A percentile compares a stretch with the other conserved stretches of the same genome.
Evolutionary conservation across 345 rosid genomes (phyloP).

Genomic region (Hibiscus trionum): DNA sequence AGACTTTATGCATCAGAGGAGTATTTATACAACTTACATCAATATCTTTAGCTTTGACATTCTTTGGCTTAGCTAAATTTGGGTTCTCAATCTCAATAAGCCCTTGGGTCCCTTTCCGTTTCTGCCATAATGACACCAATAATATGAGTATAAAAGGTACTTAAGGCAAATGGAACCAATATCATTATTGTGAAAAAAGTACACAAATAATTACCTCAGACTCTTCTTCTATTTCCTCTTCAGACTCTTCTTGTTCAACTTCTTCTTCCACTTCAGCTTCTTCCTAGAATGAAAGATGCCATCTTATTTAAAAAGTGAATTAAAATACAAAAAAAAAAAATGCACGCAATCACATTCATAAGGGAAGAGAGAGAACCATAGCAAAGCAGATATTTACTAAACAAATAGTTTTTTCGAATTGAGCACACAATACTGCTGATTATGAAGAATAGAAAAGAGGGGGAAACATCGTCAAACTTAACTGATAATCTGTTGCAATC

Average conservation of each 20-base stretch:
- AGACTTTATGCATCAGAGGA: slow-evolving; percentile 1
- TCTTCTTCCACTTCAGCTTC: slow-evolving; percentile 34
- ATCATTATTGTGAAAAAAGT: neutral
- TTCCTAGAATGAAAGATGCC: slow-evolving; percentile 21
- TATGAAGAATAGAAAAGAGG: neutral
- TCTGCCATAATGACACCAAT: slow-evolving; percentile 28
- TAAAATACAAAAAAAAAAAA: neutral
- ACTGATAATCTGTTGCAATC: neutral
- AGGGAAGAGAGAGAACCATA: neutral
- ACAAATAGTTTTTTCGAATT: neutral
- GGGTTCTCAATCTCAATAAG: slow-evolving; percentile 85
- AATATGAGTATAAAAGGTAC: neutral
- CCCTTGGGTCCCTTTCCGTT: slow-evolving; percentile 73
- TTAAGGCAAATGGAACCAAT: neutral
- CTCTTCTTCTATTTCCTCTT: slow-evolving; percentile 45
- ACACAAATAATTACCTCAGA: slow-evolving; percentile 23
- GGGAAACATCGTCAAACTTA: neutral
- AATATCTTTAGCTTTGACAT: slow-evolving; percentile 48
- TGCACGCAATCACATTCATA: neutral
- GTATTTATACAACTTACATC: slow-evolving; percentile 38
- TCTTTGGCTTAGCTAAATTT: slow-evolving; percentile 63
- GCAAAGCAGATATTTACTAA: neutral
- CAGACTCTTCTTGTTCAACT: slow-evolving; percentile 20
- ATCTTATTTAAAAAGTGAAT: neutral
- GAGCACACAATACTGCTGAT: neutral